phyloP scores from a whole-genome alignment of 192 early-diverging fungal genomes.

The Podila horticola region DNA sequence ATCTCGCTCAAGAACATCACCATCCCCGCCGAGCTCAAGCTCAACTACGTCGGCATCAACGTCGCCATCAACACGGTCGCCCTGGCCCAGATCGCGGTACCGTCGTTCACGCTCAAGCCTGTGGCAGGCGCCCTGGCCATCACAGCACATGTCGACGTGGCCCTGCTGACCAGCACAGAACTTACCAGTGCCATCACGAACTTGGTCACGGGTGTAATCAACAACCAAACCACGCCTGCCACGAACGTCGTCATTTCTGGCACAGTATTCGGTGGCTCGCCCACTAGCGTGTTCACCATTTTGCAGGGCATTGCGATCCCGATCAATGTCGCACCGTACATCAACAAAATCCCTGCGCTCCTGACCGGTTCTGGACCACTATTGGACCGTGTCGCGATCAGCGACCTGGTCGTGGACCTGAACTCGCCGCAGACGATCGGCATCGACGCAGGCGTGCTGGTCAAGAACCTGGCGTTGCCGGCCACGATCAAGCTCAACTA shows the following conservation, averaged over 20 bases:
- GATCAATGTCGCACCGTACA: constrained; percentile 9
- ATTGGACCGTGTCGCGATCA: constrained; percentile 4
- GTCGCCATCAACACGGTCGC: constrained; percentile 13
- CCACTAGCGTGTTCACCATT: constrained; percentile 14
- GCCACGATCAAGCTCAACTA: constrained; percentile 44
- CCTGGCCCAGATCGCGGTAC: constrained; percentile 10
- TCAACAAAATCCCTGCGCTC: constrained; percentile 21
- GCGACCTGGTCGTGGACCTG: constrained; percentile 19
- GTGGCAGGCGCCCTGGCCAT: constrained; percentile 8
- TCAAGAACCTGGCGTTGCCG: constrained; percentile 40
- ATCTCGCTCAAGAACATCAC: constrained; percentile 28
- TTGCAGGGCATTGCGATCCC: constrained; percentile 11
- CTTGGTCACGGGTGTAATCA: constrained; percentile 11
- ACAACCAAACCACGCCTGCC: constrained; percentile 19
- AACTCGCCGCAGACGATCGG: constrained; percentile 44
- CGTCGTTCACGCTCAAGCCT: constrained; percentile 10
- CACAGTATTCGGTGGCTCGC: constrained; percentile 12
- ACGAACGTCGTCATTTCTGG: constrained; percentile 24
- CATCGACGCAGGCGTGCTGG: constrained; percentile 14
- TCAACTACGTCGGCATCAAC: constrained; percentile 23
- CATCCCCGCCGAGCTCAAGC: constrained; percentile 20
- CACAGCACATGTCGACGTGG: constrained; percentile 17
- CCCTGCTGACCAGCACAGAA: constrained; percentile 11
- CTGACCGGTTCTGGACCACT: constrained; percentile 5
- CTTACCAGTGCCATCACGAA: constrained; percentile 8